Evolutionary conservation across 2,329 filamentous ascomycete species (phyloP).

Genomic region (Diplodia scrobiculata): DNA sequence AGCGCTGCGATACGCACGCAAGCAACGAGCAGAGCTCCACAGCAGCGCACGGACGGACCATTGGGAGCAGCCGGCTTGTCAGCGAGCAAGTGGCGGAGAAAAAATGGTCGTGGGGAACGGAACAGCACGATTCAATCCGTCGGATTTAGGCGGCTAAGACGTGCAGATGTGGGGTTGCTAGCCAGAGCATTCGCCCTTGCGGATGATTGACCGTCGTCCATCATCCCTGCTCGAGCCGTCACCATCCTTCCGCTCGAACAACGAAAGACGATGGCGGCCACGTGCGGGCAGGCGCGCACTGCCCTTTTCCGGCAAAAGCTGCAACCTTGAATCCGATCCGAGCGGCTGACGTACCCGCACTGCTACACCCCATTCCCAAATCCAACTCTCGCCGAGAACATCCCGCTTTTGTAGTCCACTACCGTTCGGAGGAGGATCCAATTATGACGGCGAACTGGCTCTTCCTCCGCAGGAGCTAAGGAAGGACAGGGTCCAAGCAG

Average conservation of each 20-base stretch:
- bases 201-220: slow-evolving; percentile 14
- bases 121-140: slow-evolving; percentile 11
- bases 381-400: slow-evolving; percentile 6
- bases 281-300: not conserved
- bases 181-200: slow-evolving; percentile 5
- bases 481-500: slow-evolving; percentile 4
- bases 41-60: not conserved
- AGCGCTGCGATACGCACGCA: not conserved
- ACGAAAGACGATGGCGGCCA: slow-evolving; percentile 1
- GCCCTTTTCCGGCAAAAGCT: not conserved
- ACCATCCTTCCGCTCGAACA: not conserved
- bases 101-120: not conserved
- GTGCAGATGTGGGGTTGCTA: slow-evolving; percentile 18
- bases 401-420: not conserved
- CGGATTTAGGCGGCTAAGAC: slow-evolving; percentile 18
- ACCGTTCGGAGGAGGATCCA: slow-evolving; percentile 1
- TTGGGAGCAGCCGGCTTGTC: not conserved
- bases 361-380: not conserved
- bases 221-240: slow-evolving; percentile 4
- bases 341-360: slow-evolving; percentile 12
- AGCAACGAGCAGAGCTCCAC: slow-evolving; percentile 4
- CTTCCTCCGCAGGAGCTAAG: slow-evolving; percentile 5
- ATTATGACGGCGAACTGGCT: not conserved
- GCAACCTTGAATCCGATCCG: not conserved
- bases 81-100: not conserved